phyloP scores from a whole-genome alignment of 768 basidiomycete genomes.

The Boletus rex-veris region DNA sequence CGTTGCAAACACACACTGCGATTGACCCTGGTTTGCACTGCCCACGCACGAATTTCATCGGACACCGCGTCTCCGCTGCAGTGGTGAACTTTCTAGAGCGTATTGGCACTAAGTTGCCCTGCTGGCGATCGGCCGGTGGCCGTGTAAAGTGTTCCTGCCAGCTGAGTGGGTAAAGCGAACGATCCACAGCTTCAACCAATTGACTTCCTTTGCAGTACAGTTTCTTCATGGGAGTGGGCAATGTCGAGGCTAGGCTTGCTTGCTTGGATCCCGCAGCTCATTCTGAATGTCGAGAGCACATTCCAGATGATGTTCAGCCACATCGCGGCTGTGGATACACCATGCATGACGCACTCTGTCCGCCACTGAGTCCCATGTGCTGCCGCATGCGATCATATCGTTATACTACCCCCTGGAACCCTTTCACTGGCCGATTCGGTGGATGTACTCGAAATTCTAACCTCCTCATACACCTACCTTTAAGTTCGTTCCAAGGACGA shows the following conservation, averaged over 20 bases:
- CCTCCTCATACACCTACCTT: too few relatives aligned
- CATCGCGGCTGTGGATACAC: not conserved
- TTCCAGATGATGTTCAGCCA: not conserved
- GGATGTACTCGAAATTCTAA: too few relatives aligned
- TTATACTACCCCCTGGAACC: constrained; percentile 3
- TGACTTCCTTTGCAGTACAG: not conserved
- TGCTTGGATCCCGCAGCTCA: not conserved
- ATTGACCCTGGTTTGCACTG: not conserved
- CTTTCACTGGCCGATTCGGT: not conserved
- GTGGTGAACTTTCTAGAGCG: not conserved
- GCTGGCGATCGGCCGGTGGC: not conserved
- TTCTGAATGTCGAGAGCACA: not conserved
- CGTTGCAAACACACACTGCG: too few relatives aligned
- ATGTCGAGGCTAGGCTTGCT: constrained; percentile 2
- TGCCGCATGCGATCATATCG: constrained; percentile 1
- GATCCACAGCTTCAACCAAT: constrained; percentile 2
- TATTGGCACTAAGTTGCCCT: too few relatives aligned
- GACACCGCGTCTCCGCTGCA: not conserved
- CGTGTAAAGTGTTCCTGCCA: constrained; percentile 1
- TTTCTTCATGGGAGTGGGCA: not conserved
- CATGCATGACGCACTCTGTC: constrained; percentile 2
- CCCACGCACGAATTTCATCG: constrained; percentile 4
- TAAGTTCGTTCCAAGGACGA: too few relatives aligned
- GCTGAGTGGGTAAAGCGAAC: not conserved
- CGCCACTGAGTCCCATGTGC: not conserved